phyloP scores from a whole-genome alignment of 2,329 filamentous ascomycete species.

The Aspergillus brasiliensis region DNA sequence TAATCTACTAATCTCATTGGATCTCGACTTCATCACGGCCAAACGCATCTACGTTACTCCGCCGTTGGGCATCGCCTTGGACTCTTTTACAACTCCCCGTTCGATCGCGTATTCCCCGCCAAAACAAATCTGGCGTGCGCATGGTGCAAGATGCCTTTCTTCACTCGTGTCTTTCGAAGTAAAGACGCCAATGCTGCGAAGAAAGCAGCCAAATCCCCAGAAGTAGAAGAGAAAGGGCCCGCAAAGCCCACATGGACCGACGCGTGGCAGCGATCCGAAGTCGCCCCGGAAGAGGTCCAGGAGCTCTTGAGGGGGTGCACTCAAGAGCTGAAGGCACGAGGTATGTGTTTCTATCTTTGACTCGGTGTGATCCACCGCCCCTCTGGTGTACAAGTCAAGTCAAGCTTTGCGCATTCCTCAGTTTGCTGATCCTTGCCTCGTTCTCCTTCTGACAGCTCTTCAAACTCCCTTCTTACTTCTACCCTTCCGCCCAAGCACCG shows the following conservation, averaged over 20 bases:
- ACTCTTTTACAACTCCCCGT: slow-evolving; percentile 7
- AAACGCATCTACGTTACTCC: background rate
- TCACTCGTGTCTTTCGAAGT: slow-evolving; percentile 68
- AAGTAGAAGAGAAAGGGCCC: slow-evolving; percentile 56
- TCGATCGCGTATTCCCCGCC: slow-evolving; percentile 21
- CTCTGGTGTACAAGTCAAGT: slow-evolving; percentile 23
- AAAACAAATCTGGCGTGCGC: slow-evolving; percentile 14
- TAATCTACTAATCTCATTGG: background rate
- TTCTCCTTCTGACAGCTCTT: slow-evolving; percentile 61
- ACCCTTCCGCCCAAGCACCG: slow-evolving; percentile 89
- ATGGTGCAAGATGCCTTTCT: slow-evolving; percentile 55
- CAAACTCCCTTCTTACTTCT: slow-evolving; percentile 90
- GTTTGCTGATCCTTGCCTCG: slow-evolving; percentile 34
- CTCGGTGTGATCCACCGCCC: slow-evolving; percentile 13
- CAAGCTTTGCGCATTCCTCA: slow-evolving; percentile 27
- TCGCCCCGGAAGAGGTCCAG: slow-evolving; percentile 88
- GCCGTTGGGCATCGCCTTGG: slow-evolving; percentile 14
- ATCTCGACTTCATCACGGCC: background rate
- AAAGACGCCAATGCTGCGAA: slow-evolving; percentile 71
- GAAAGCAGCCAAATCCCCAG: slow-evolving; percentile 55
- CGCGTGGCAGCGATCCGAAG: slow-evolving; percentile 77
- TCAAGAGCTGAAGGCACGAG: slow-evolving; percentile 88
- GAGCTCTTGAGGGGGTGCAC: slow-evolving; percentile 85
- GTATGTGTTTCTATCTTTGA: slow-evolving; percentile 55
- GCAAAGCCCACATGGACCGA: slow-evolving; percentile 82